Evolutionary conservation across 768 basidiomycete species (phyloP).

Genomic region (Termitomyces bulborhizus): DNA sequence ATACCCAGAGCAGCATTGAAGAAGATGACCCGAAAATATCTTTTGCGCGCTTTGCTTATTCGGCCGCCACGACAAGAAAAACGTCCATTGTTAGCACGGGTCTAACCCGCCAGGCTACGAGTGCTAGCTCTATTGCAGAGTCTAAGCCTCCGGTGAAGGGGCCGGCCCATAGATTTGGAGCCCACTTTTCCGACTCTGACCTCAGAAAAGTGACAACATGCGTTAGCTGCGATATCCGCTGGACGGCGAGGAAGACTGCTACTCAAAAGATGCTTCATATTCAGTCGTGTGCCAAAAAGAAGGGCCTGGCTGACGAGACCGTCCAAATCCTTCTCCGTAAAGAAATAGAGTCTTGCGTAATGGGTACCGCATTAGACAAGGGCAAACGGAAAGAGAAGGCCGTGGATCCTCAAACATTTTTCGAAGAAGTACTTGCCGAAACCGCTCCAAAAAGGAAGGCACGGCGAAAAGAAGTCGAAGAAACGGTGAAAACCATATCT

Average conservation of each 20-base stretch:
- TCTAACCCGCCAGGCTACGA: constrained; percentile 11
- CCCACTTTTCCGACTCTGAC: constrained; percentile 39
- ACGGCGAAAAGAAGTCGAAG: constrained; percentile 28
- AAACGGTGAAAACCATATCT: constrained; percentile 39
- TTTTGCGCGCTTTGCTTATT: constrained; percentile 37
- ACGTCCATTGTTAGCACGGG: background rate
- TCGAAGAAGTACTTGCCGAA: constrained; percentile 49
- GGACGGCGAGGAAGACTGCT: constrained; percentile 65
- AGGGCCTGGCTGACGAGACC: constrained; percentile 46
- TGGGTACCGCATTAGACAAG: constrained; percentile 13
- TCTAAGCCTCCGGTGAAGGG: constrained; percentile 12
- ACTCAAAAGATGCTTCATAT: constrained; percentile 65
- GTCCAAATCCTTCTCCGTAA: constrained; percentile 44
- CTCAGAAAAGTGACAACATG: constrained; percentile 49
- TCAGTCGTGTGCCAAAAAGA: constrained; percentile 60
- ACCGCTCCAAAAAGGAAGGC: constrained; percentile 39
- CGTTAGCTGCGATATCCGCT: constrained; percentile 55
- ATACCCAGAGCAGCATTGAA: constrained; percentile 19
- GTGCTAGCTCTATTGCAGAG: constrained; percentile 5
- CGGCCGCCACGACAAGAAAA: constrained; percentile 3
- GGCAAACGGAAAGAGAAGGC: constrained; percentile 19
- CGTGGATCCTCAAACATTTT: constrained; percentile 31
- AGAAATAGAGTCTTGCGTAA: constrained; percentile 28
- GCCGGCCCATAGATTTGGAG: constrained; percentile 16
- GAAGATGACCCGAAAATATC: constrained; percentile 21